Conservation (phyloP, 768 basidiomycete genomes). For the Boletellus sp. region DNA sequence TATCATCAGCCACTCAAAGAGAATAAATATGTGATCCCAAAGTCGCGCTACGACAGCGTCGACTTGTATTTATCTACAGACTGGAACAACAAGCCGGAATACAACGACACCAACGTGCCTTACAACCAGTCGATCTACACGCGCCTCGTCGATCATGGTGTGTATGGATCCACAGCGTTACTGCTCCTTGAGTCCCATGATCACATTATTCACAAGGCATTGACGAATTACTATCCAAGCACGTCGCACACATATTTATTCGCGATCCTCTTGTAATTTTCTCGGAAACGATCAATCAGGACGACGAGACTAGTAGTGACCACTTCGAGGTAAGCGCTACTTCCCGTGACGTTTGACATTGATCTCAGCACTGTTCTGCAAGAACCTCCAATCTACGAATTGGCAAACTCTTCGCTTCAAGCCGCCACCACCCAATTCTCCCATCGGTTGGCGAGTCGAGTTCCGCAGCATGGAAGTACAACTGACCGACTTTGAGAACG, state of each 20-base stretch:
- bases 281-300: slow-evolving; percentile 89
- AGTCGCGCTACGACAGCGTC: slow-evolving; percentile 96
- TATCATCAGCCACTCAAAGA: slow-evolving; percentile 65
- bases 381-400: slow-evolving; percentile 99
- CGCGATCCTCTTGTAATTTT: slow-evolving; percentile 96
- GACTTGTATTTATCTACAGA: slow-evolving; percentile 88
- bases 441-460: slow-evolving; percentile 97
- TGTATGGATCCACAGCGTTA: slow-evolving; percentile 11
- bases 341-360: neutral
- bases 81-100: slow-evolving; percentile 86
- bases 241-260: slow-evolving; percentile 94
- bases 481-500: slow-evolving; percentile 98
- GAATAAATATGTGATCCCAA: slow-evolving; percentile 78
- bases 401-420: slow-evolving; percentile 99
- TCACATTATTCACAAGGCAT: slow-evolving; percentile 51
- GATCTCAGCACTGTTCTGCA: slow-evolving; percentile 4
- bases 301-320: slow-evolving; percentile 82
- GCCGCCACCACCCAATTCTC: slow-evolving; percentile 88
- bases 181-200: neutral
- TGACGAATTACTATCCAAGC: slow-evolving; percentile 82
- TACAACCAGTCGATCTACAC: slow-evolving; percentile 72
- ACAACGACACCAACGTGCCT: slow-evolving; percentile 84
- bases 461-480: slow-evolving; percentile 99
- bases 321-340: slow-evolving; percentile 80
- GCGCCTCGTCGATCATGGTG: slow-evolving; percentile 71